Conservation (phyloP, 495 filamentous ascomycete species). For the Neurospora terricola region DNA sequence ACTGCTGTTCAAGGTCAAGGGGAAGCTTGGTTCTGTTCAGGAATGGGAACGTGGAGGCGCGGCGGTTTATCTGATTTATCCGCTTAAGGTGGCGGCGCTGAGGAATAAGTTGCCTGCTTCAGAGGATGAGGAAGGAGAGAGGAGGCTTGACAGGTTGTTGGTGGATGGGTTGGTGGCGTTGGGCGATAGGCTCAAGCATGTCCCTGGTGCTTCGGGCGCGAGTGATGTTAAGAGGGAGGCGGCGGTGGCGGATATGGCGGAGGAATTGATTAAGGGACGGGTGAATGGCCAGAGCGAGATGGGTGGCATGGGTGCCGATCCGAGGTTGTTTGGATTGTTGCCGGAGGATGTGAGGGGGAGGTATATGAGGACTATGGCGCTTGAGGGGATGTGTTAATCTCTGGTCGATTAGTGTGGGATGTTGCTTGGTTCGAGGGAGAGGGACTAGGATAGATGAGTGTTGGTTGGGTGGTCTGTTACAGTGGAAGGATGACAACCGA, state of each 20-base stretch:
- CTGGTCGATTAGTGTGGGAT: too few relatives aligned
- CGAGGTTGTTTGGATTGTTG: slow-evolving; percentile 17
- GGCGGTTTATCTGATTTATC: slow-evolving; percentile 72
- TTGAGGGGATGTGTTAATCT: slow-evolving; percentile 6
- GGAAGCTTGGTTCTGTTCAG: slow-evolving; percentile 16
- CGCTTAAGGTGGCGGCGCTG: slow-evolving; percentile 17
- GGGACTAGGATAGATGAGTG: not conserved
- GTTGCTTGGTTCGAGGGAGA: not conserved
- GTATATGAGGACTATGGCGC: slow-evolving; percentile 18
- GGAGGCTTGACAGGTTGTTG: slow-evolving; percentile 38
- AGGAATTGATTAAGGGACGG: slow-evolving; percentile 25
- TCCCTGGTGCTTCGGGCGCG: not conserved
- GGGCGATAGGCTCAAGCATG: slow-evolving; percentile 37
- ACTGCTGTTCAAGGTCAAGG: slow-evolving; percentile 57
- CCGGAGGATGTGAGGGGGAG: slow-evolving; percentile 19
- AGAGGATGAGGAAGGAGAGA: slow-evolving; percentile 23
- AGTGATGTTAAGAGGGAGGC: slow-evolving; percentile 39
- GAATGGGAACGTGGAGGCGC: slow-evolving; percentile 65
- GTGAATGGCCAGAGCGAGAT: not conserved
- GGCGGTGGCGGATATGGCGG: slow-evolving; percentile 71
- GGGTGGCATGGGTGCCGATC: slow-evolving; percentile 8
- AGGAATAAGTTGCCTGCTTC: slow-evolving; percentile 9
- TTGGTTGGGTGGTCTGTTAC: not conserved
- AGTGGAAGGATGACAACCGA: not conserved
- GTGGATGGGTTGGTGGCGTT: slow-evolving; percentile 54